Base-by-base conservation (phyloP, 2,329 filamentous ascomycete genomes). In the Fragosphaeria purpurea region DNA sequence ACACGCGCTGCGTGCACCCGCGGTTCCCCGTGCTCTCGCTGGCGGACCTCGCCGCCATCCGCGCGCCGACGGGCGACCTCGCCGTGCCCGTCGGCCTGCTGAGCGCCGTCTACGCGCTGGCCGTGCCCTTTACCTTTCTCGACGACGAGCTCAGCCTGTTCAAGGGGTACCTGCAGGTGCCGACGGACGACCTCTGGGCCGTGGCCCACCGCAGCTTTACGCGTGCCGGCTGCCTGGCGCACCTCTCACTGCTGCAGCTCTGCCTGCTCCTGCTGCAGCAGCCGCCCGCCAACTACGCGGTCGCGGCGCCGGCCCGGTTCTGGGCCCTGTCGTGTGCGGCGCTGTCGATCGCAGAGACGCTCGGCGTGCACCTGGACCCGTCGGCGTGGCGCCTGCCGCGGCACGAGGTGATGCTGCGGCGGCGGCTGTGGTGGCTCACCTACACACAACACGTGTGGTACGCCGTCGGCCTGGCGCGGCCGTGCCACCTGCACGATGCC, bases 381-480 rank as follows among this genome's bases (percentile, higher is more conserved):
- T 31, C 43, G 4, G 42, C 30, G 10, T 61, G 58, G 59, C 53
- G 55, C 1, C 54, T 61, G n/a, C 58, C 59, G 6, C 51, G 56
- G 7, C 12, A 47, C n/a, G 57, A 61, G 49, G 49, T 55, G 2
- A 56, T 56, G 10, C 50, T 60, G 9, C 56, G 59, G 4, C 54
- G 58, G 10, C 55, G 59, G 41, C 55, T 61, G 4, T 61, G 59
- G 59, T 60, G 59, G 59, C 38, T 61, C 7, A 58, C 56, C 5
- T 59, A 58, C 49, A 50, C 52, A 4, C 46, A 46, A 31, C 59
- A 61, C 44, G 55, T 56, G 3, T 60, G 59, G 59, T 45, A 52
- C 6, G 59, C 59, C 6, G 43, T 60, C 12, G 57, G 56, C 0
- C 53, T 47, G 7, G 52, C 52, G 1, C 51, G 58, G 11, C 57